Conservation (phyloP, 352 stramenopile genomes). For the Phytophthora tentaculata region DNA sequence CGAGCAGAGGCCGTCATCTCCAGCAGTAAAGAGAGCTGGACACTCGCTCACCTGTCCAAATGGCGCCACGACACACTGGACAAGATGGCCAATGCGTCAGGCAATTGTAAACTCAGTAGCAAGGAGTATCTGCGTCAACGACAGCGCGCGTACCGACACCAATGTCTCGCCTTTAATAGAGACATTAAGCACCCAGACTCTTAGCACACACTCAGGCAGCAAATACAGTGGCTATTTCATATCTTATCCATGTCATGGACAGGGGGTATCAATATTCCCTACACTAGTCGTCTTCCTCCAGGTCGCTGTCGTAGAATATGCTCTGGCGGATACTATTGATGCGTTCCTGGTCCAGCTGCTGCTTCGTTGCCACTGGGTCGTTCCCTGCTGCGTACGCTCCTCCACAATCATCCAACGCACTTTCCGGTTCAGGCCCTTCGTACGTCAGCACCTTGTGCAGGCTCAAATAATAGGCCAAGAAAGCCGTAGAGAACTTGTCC, state of each 20-base stretch:
- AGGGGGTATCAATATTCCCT: not conserved
- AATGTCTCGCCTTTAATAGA: constrained; percentile 45
- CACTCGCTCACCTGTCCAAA: constrained; percentile 63
- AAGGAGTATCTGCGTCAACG: constrained; percentile 68
- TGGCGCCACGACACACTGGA: constrained; percentile 68
- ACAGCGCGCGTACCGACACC: constrained; percentile 75
- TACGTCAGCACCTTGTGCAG: constrained; percentile 96
- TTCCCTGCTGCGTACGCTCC: constrained; percentile 52
- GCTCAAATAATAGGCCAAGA: constrained; percentile 92
- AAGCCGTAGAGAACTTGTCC: constrained; percentile 93
- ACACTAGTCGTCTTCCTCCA: constrained; percentile 71
- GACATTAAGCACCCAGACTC: constrained; percentile 15
- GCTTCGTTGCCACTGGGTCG: constrained; percentile 38
- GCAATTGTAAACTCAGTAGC: constrained; percentile 21
- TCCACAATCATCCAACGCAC: constrained; percentile 66
- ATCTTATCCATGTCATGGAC: constrained; percentile 10
- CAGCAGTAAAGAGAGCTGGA: constrained; percentile 50
- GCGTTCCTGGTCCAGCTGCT: constrained; percentile 52
- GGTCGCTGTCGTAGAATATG: constrained; percentile 87
- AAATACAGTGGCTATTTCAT: constrained; percentile 37
- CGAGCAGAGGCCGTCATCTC: constrained; percentile 77
- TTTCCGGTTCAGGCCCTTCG: constrained; percentile 90
- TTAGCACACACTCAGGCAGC: constrained; percentile 13
- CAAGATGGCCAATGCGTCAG: constrained; percentile 1
- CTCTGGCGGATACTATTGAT: constrained; percentile 83